phyloP scores from a whole-genome alignment of 768 basidiomycete genomes.

The Roridomyces roridus region DNA sequence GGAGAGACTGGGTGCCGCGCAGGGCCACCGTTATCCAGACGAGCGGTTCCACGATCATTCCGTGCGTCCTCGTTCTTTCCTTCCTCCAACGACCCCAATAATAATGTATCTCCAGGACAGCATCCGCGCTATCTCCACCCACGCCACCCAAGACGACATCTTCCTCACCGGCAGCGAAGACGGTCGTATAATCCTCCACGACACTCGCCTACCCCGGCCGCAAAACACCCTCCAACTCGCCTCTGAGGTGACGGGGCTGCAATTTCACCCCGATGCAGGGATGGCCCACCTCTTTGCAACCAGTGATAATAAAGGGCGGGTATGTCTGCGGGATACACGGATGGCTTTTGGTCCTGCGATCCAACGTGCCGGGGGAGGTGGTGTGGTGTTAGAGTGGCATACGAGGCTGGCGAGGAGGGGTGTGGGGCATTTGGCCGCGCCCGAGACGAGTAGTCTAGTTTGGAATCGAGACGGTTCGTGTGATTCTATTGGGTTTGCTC shows the following conservation, averaged over 20 bases:
- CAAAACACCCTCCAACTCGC: slow-evolving; percentile 59
- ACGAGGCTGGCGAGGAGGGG: slow-evolving; percentile 50
- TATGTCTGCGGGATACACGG: slow-evolving; percentile 71
- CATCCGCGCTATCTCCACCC: slow-evolving; percentile 68
- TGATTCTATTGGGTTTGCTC: neutral
- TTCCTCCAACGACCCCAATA: neutral
- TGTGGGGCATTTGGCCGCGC: slow-evolving; percentile 50
- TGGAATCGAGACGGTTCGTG: slow-evolving; percentile 72
- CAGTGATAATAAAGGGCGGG: slow-evolving; percentile 61
- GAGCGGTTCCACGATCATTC: slow-evolving; percentile 38
- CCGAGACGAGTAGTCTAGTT: slow-evolving; percentile 70
- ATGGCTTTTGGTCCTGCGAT: slow-evolving; percentile 72
- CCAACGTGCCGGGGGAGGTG: slow-evolving; percentile 52
- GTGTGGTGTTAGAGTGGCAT: slow-evolving; percentile 61
- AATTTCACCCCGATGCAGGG: slow-evolving; percentile 73
- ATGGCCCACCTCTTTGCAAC: slow-evolving; percentile 76
- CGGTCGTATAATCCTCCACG: slow-evolving; percentile 68
- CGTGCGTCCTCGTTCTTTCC: slow-evolving; percentile 31
- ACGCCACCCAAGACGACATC: slow-evolving; percentile 70
- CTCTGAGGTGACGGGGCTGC: slow-evolving; percentile 66
- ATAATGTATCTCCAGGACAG: slow-evolving; percentile 52
- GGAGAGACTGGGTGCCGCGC: slow-evolving; percentile 15
- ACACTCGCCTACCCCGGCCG: slow-evolving; percentile 52
- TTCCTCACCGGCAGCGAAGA: slow-evolving; percentile 80
- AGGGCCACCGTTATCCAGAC: slow-evolving; percentile 20